Conservation (phyloP, 768 basidiomycete species). For the Mycena galopus region DNA sequence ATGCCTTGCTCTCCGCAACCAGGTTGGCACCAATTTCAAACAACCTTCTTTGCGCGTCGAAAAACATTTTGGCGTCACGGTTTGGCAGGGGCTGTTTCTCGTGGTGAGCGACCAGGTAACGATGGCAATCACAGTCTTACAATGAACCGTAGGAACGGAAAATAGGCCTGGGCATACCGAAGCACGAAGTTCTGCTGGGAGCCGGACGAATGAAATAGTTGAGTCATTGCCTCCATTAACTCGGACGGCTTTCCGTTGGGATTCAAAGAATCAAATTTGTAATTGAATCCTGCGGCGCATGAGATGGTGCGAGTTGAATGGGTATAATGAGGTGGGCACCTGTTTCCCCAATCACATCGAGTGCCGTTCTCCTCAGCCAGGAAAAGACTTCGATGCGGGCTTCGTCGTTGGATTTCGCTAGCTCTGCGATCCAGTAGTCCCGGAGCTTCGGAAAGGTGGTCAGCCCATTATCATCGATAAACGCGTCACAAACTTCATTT, state of each 20-base stretch:
- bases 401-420: no score
- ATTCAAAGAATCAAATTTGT: not conserved
- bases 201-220: not conserved
- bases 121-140: no score
- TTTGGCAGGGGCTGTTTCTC: not conserved
- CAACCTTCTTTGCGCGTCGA: not conserved
- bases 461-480: no score
- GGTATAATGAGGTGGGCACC: no score
- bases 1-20: not conserved
- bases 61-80: not conserved
- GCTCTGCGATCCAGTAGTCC: no score
- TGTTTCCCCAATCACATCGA: no score
- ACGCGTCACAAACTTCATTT: no score
- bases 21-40: not conserved
- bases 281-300: no score
- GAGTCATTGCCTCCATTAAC: not conserved
- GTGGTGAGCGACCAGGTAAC: not conserved
- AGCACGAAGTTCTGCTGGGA: not conserved
- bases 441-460: no score
- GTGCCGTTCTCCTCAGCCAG: no score
- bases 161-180: not conserved
- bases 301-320: no score
- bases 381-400: no score
- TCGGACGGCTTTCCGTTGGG: not conserved
- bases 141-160: not conserved